Percentiles rank a stretch among this genome's conserved stretches.
Conservation (phyloP, 2,329 filamentous ascomycete species). For the Paecilomyces formosus region DNA sequence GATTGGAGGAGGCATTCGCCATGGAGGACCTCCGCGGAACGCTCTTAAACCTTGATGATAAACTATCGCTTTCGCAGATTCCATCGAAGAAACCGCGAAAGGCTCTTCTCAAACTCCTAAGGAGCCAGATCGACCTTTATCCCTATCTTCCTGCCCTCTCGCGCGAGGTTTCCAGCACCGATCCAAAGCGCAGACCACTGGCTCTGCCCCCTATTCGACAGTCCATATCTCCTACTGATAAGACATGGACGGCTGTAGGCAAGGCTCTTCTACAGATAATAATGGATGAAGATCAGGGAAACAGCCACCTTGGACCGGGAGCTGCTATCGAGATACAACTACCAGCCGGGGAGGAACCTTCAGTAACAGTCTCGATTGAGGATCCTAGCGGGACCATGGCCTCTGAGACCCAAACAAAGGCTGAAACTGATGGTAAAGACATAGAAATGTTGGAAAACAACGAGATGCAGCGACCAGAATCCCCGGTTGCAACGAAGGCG, state of each 20-base stretch:
- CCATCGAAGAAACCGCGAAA: constrained; percentile 45
- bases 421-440: constrained; percentile 2
- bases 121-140: constrained; percentile 48
- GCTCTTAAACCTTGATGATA: constrained; percentile 46
- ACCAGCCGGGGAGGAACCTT: constrained; percentile 23
- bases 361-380: constrained; percentile 6
- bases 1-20: constrained; percentile 49
- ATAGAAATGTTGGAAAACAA: constrained; percentile 11
- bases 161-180: constrained; percentile 17
- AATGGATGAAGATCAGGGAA: constrained; percentile 31
- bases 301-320: constrained; percentile 22
- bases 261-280: constrained; percentile 40
- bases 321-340: constrained; percentile 35
- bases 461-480: constrained; percentile 5
- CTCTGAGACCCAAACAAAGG: constrained; percentile 4
- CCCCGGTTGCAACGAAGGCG: constrained; percentile 3
- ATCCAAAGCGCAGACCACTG: constrained; percentile 26
- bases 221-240: constrained; percentile 24
- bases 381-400: constrained; percentile 6
- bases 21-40: constrained; percentile 44
- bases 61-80: constrained; percentile 45
- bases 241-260: constrained; percentile 43
- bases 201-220: constrained; percentile 30
- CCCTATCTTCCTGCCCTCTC: constrained; percentile 35
- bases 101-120: constrained; percentile 45